Percentiles rank a stretch among this genome's conserved stretches.
Conservation (phyloP, 1,139 yeast genomes). For the Kodamaea plutei region DNA sequence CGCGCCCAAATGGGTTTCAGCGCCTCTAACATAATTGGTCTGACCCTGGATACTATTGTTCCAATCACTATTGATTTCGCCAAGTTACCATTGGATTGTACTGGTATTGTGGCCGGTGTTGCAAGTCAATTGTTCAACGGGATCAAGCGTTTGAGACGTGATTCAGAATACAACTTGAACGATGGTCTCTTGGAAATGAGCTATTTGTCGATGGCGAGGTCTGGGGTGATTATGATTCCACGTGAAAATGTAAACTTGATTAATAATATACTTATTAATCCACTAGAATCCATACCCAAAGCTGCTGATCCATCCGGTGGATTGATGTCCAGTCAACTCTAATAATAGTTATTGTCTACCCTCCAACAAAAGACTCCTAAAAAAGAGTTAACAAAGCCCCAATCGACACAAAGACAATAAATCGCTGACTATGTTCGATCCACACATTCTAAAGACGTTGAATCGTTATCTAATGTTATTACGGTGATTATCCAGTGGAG, state of each 20-base stretch:
- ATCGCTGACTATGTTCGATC: too few relatives aligned
- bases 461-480: too few relatives aligned
- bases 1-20: conserved; percentile 39
- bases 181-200: conserved; percentile 46
- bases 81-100: conserved; percentile 54
- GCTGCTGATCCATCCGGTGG: too few relatives aligned
- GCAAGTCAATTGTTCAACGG: conserved; percentile 48
- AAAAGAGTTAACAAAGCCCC: too few relatives aligned
- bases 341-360: too few relatives aligned
- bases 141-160: conserved; percentile 16
- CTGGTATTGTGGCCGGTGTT: conserved; percentile 67
- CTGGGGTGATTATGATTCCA: conserved; percentile 60
- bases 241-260: conserved; percentile 40
- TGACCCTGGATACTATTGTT: conserved; percentile 52
- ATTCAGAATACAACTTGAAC: conserved; percentile 12
- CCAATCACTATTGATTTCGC: conserved; percentile 57
- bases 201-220: conserved; percentile 59
- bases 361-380: too few relatives aligned
- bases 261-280: conserved; percentile 8
- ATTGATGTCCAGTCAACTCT: too few relatives aligned
- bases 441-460: too few relatives aligned
- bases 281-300: neutral
- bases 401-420: too few relatives aligned
- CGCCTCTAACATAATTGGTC: conserved; percentile 48
- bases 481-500: too few relatives aligned